Evolutionary conservation across 768 basidiomycete genomes (phyloP).

Genomic region (Mycena belliarum): DNA sequence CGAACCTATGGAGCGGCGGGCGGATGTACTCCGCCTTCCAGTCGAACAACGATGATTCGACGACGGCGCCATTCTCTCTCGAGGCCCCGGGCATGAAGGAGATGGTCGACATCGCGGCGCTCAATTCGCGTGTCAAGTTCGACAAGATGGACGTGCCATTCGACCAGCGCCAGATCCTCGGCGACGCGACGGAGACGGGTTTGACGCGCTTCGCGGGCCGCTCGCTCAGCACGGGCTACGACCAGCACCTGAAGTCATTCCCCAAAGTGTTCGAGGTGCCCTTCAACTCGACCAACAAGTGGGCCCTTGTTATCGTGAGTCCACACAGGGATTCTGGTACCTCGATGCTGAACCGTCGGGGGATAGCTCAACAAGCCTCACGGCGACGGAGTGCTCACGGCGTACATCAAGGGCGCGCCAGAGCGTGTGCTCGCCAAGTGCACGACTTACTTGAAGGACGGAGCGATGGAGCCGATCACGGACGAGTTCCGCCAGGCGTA

Average conservation of each 20-base stretch:
- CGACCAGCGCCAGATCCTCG: conserved; percentile 59
- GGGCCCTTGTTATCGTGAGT: conserved; percentile 68
- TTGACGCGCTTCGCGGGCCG: conserved; percentile 67
- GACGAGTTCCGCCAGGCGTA: conserved; percentile 56
- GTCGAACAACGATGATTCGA: conserved; percentile 69
- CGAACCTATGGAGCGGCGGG: conserved; percentile 65
- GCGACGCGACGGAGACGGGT: conserved; percentile 78
- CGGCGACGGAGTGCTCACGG: conserved; percentile 45
- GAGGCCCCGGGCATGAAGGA: conserved; percentile 62
- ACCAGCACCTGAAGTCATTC: conserved; percentile 47
- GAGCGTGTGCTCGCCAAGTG: conserved; percentile 70
- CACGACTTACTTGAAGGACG: conserved; percentile 58
- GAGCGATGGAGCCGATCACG: conserved; percentile 46
- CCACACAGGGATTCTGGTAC: background rate
- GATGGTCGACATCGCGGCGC: conserved; percentile 61
- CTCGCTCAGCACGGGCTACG: conserved; percentile 51
- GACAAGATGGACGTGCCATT: conserved; percentile 65
- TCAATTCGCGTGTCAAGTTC: conserved; percentile 73
- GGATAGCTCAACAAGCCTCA: conserved; percentile 58
- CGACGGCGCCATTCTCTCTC: conserved; percentile 50
- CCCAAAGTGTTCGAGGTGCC: conserved; percentile 74
- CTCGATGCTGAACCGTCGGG: background rate
- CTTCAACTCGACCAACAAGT: conserved; percentile 75
- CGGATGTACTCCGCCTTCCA: conserved; percentile 69
- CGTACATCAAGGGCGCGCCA: conserved; percentile 70